Evolutionary conservation across 768 basidiomycete species (phyloP), one percentile per base, ranked within the genome.

Genomic region (Termitomyces sp.): DNA sequence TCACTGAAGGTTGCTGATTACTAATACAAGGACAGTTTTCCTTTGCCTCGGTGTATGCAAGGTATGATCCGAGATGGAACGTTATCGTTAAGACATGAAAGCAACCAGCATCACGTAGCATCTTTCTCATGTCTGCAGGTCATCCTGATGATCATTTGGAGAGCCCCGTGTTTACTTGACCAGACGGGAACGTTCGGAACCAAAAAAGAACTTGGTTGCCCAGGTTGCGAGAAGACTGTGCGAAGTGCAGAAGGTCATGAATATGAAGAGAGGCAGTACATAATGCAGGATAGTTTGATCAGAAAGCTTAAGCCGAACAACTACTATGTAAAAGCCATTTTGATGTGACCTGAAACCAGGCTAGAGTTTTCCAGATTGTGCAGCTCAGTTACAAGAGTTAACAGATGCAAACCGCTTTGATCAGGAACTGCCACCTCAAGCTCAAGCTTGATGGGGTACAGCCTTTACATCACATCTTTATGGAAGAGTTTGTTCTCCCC

Each of bases 381-480:
- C 26, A 12, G 26, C 26, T 16, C 26, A 40, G 50, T 38, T 28
- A 35, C 23, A 18, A 38, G 36, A 32, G 32, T 32, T 48, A 3
- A 23, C 38, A 18, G 26, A 35, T 14, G 33, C 33, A 35, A 20
- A 50, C 4, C 13, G 35, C 14, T 26, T 26, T 32, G 32, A 32
- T 32, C 8, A 6, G 1, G 28, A 50, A 33, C 49, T 16, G 49
- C 30, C 49, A 32, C 48, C 23, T 23, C 23, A 23, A 23, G 20
- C n/a, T 10, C n/a, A 18, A 4, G 30, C 30, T 28, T 30, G 32
- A 50, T 35, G 49, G 6, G 6, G 28, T 10, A 48, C 16, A 38
- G 57, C 44, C 44, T 58, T 47, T 47, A 23, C 57, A 58, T 58
- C 57, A 53, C 43, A 48, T 53, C 33, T 53, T 53, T 51, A 58